Evolutionary conservation across 1,284 basidiomycete genomes (phyloP).

Genomic region (Apiotrichum sp.): DNA sequence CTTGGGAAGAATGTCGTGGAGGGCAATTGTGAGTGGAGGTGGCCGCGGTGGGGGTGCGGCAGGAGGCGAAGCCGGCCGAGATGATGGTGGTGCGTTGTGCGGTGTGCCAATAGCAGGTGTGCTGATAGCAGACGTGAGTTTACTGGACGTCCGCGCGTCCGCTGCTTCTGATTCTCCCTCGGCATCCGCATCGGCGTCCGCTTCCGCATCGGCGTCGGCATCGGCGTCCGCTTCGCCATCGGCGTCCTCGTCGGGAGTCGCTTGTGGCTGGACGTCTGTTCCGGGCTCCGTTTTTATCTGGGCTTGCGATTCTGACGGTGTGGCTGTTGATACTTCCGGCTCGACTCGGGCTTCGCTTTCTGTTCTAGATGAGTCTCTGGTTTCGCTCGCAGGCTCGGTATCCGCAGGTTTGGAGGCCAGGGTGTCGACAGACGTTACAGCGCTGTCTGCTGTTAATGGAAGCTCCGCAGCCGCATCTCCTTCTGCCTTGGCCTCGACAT

Average conservation of each 20-base stretch:
- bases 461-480: background rate
- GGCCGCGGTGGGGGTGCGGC: slow-evolving; percentile 2
- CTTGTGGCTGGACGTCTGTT: no score
- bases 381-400: no score
- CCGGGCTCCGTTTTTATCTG: no score
- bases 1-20: slow-evolving; percentile 10
- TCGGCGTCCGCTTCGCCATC: background rate
- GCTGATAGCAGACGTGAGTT: background rate
- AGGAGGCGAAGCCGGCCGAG: background rate
- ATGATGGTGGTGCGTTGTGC: background rate
- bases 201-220: background rate
- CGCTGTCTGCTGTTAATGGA: no score
- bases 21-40: slow-evolving; percentile 3
- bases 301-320: no score
- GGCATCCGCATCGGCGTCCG: background rate
- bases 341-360: no score
- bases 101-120: slow-evolving; percentile 10
- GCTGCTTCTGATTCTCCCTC: background rate
- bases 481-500: background rate
- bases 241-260: background rate
- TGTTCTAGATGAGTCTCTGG: no score
- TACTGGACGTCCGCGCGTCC: background rate
- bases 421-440: no score
- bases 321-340: no score
- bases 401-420: no score